Base-by-base conservation (phyloP, 768 basidiomycete genomes). In the Trametes villosa region DNA sequence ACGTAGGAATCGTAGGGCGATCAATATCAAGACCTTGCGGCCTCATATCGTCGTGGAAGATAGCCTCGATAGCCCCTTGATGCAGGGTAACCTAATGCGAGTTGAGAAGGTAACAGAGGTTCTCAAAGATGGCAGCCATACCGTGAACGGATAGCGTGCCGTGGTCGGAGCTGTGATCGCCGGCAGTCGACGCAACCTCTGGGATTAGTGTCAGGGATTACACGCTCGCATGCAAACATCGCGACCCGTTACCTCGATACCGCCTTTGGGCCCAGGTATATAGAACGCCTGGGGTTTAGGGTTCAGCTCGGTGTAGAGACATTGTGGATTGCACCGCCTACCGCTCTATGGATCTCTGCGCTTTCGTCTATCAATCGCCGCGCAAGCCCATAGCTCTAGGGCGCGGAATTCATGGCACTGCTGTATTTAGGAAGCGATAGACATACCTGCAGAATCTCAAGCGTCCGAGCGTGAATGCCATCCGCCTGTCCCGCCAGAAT, bases 111-210 rank as follows among this genome's bases (percentile, higher is more conserved):
- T 7, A 9, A 17, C 24, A 30, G 1, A n/a, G n/a, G 3, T 3
- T 6, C 13, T 3, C 13, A 13, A 27, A 17, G 9, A 22, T 36
- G 0, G 22, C 33, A 9, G 20, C 22, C 17, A 54, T 58, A 86
- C 89, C 77, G 89, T 88, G 63, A 88, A 92, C 13, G 89, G 89
- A 71, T 82, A 92, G n/a, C 88, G 81, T 1, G 88, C 88, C 2
- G 55, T 49, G 18, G 81, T 80, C 3, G 84, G 77, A 1, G 86
- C 84, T 4, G 81, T 82, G 24, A 91, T 79, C 66, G 89, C 86
- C 12, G 87, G 78, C 2, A 81, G 82, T 18, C 87, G 83, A 40
- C 86, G 83, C 7, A 85, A 84, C 17, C 87, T 77, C 88, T 91
- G 7, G 9, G 7, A 26, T 13, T 12, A 26, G 11, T 26, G 9